Evolutionary conservation across 495 filamentous ascomycete genomes (phyloP).

Genomic region (Neurospora tetraspora): DNA sequence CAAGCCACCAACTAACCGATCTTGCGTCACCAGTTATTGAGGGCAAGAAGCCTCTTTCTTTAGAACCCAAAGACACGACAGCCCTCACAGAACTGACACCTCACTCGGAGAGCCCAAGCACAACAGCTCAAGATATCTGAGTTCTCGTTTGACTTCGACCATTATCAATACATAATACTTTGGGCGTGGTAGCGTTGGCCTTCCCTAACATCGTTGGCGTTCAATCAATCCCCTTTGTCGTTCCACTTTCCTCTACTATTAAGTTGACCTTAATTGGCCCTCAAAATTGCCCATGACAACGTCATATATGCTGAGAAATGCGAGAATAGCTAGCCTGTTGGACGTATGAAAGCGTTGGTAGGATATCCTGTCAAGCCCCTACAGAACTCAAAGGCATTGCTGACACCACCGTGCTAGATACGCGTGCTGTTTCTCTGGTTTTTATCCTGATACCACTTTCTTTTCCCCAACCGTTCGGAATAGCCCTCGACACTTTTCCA

Average conservation of each 20-base stretch:
- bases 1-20: neutral
- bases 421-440: neutral
- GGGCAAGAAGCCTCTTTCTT: conserved; percentile 7
- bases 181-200: neutral
- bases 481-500: neutral
- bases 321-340: neutral
- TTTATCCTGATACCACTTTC: neutral
- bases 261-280: neutral
- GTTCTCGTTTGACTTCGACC: neutral
- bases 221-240: neutral
- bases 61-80: neutral
- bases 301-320: neutral
- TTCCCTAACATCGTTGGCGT: neutral
- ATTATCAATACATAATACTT: neutral
- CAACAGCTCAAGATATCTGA: neutral
- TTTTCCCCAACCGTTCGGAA: neutral
- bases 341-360: neutral
- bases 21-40: conserved; percentile 11
- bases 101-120: neutral
- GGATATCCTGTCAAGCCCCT: neutral
- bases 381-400: neutral
- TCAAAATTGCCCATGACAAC: neutral
- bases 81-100: conserved; percentile 1
- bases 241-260: neutral
- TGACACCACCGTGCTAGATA: neutral